Conservation (phyloP, 202 grass and related monocot genomes). For the Setaria viridis region DNA sequence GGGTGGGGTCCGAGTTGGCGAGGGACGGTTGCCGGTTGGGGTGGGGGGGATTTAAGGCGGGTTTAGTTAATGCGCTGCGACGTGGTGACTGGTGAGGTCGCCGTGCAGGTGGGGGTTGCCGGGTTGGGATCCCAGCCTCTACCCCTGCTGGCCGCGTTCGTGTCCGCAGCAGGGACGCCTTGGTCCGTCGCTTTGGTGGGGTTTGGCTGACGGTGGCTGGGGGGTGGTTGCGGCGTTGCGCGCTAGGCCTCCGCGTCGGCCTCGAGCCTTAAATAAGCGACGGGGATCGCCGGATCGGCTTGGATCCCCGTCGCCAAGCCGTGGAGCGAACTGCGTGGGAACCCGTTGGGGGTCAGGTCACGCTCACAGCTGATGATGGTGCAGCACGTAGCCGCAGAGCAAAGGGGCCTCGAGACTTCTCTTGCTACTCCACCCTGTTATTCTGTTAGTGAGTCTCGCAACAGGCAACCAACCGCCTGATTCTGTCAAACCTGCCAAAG, state of each 20-base stretch:
- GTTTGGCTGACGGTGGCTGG: too few relatives aligned
- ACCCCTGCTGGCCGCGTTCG: too few relatives aligned
- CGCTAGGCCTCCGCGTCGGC: not conserved
- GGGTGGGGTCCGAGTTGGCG: not conserved
- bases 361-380: too few relatives aligned
- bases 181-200: too few relatives aligned
- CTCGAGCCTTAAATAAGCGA: not conserved
- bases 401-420: too few relatives aligned
- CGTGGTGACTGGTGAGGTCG: too few relatives aligned
- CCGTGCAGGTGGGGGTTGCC: conserved; percentile 3
- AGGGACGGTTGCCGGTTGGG: conserved; percentile 39
- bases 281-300: not conserved
- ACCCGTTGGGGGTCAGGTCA: too few relatives aligned
- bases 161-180: too few relatives aligned
- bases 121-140: not conserved
- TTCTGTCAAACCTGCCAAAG: not conserved
- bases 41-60: conserved; percentile 20
- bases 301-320: not conserved
- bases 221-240: not conserved
- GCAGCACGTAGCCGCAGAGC: too few relatives aligned
- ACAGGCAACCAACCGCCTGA: not conserved
- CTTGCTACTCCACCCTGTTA: too few relatives aligned
- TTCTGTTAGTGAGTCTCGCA: too few relatives aligned
- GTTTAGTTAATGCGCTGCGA: conserved; percentile 25
- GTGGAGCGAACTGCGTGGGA: not conserved